Conservation (phyloP, 306 rosid species). For the Fragaria vesca region DNA sequence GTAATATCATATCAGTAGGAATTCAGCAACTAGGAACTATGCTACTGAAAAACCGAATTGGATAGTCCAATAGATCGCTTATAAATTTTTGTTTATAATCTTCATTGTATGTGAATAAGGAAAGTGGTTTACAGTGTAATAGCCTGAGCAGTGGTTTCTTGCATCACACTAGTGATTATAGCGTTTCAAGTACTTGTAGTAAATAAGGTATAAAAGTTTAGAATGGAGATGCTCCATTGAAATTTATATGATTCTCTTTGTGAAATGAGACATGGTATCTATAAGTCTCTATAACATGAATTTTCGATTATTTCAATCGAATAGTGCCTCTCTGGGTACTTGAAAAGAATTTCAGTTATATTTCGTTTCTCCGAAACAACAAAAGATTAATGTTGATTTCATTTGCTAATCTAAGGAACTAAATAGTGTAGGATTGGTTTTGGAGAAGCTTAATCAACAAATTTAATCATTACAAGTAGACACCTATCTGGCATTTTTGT, state of each 20-base stretch:
- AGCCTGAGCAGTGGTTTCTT: constrained; percentile 48
- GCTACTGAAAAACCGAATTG: constrained; percentile 29
- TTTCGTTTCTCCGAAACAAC: background rate
- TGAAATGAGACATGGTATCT: background rate
- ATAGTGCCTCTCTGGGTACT: background rate
- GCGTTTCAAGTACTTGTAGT: constrained; percentile 21
- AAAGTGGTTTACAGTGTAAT: constrained; percentile 50
- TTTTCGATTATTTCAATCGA: background rate
- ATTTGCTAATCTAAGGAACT: background rate
- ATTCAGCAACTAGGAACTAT: constrained; percentile 37
- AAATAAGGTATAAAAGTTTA: constrained; percentile 16
- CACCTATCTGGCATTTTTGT: background rate
- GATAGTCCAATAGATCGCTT: constrained; percentile 26
- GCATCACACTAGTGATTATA: constrained; percentile 33
- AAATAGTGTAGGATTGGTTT: background rate
- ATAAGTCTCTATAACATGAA: background rate
- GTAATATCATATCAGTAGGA: constrained; percentile 37
- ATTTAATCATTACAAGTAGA: background rate
- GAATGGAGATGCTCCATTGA: background rate
- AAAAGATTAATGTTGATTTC: background rate
- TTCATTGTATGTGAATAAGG: constrained; percentile 46
- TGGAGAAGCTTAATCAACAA: background rate
- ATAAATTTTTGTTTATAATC: constrained; percentile 42
- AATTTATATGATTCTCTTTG: background rate
- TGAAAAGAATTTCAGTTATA: background rate